Evolutionary conservation across 257 asterid genomes (phyloP).

Genomic region (Thymus mandschuricus): DNA sequence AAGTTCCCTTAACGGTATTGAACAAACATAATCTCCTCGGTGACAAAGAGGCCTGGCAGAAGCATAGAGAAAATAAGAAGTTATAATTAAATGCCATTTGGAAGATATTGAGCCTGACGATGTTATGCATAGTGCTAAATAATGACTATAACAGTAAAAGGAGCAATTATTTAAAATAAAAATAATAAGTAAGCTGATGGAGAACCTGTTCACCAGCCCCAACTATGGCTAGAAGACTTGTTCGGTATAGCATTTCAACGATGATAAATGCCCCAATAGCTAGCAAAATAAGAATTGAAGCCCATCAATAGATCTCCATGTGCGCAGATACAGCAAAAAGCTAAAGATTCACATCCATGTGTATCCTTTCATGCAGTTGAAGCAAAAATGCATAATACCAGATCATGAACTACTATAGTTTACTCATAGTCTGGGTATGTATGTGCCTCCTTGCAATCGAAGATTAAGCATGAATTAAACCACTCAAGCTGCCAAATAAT

Average conservation of each 20-base stretch:
- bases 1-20: slow-evolving; percentile 65
- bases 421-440: background rate
- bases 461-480: slow-evolving; percentile 7
- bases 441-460: background rate
- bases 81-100: background rate
- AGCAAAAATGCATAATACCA: background rate
- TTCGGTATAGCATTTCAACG: slow-evolving; percentile 84
- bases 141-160: background rate
- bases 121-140: background rate
- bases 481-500: slow-evolving; percentile 6
- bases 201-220: slow-evolving; percentile 98
- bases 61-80: slow-evolving; percentile 28
- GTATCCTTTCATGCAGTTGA: slow-evolving; percentile 11
- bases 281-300: slow-evolving; percentile 34
- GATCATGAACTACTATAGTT: background rate
- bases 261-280: slow-evolving; percentile 82
- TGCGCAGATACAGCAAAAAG: slow-evolving; percentile 2
- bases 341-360: slow-evolving; percentile 10
- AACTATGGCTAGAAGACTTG: slow-evolving; percentile 86
- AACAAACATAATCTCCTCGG: slow-evolving; percentile 90
- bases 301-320: background rate
- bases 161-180: background rate
- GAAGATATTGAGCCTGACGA: background rate
- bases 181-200: background rate
- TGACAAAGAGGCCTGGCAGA: slow-evolving; percentile 78